Evolutionary conservation across 768 basidiomycete genomes (phyloP).

Genomic region (Thelephora ganbajun): DNA sequence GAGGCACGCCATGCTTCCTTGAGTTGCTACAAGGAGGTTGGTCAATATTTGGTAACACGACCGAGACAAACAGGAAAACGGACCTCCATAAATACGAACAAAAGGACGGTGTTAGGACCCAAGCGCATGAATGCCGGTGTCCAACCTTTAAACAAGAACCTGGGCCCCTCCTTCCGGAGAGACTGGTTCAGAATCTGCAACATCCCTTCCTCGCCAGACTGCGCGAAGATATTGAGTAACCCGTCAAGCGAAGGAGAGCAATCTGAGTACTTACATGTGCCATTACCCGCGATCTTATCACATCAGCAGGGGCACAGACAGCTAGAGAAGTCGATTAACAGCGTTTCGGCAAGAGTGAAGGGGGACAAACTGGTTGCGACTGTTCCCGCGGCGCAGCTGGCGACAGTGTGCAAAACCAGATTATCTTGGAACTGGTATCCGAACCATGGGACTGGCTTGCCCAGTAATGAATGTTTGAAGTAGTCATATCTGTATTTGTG

Average conservation of each 20-base stretch:
- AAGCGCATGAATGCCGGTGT: constrained; percentile 77
- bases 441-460: constrained; percentile 35
- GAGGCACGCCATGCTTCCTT: constrained; percentile 42
- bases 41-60: neutral
- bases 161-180: constrained; percentile 56
- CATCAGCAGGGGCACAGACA: constrained; percentile 68
- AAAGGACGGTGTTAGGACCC: constrained; percentile 70
- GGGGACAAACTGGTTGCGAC: constrained; percentile 56
- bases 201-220: constrained; percentile 39
- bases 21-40: constrained; percentile 39
- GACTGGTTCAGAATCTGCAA: constrained; percentile 42
- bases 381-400: constrained; percentile 59
- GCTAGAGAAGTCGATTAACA: constrained; percentile 24
- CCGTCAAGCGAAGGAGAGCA: neutral
- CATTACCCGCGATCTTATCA: constrained; percentile 67
- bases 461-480: constrained; percentile 49
- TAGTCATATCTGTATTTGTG: constrained; percentile 48
- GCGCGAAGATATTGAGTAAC: constrained; percentile 3
- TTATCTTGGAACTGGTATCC: constrained; percentile 52
- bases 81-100: constrained; percentile 81
- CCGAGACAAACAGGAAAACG: constrained; percentile 4
- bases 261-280: constrained; percentile 36
- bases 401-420: constrained; percentile 48
- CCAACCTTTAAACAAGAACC: constrained; percentile 82
- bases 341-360: neutral